These are phyloP conservation scores for Melaleuca alternifolia DNA, from an alignment of 345 rosid genomes.

Conservation along the genomic window DNA sequence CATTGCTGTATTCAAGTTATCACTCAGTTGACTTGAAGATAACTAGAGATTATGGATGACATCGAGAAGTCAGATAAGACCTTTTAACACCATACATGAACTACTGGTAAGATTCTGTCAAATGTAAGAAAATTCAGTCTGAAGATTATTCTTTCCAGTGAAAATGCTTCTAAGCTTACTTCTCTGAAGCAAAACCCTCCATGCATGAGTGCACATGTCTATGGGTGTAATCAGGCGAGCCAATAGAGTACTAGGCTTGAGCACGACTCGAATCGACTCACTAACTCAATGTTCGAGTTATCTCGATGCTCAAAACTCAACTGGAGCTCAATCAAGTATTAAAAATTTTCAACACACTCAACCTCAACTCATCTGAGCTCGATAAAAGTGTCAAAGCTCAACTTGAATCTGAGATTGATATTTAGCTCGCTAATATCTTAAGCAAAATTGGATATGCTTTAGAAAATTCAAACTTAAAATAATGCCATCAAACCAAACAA, in stretches of 20 bases:
- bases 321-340: background rate
- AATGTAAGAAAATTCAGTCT: background rate
- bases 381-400: background rate
- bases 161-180: background rate
- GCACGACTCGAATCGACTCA: background rate
- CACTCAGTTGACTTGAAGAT: background rate
- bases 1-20: background rate
- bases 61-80: background rate
- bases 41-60: background rate
- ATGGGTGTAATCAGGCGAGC: background rate
- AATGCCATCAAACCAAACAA: background rate
- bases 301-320: too few species aligned
- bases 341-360: background rate
- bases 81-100: background rate
- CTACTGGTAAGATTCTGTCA: background rate
- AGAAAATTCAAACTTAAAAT: background rate
- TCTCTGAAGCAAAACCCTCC: background rate
- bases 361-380: background rate
- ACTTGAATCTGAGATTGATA: background rate
- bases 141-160: background rate
- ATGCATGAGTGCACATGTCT: background rate
- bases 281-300: background rate
- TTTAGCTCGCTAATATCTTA: background rate
- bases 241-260: background rate
- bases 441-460: background rate